Percentiles rank a stretch among this genome's conserved stretches.
phyloP scores from a whole-genome alignment of 129 eudicot genomes.

The Artemisia annua region DNA sequence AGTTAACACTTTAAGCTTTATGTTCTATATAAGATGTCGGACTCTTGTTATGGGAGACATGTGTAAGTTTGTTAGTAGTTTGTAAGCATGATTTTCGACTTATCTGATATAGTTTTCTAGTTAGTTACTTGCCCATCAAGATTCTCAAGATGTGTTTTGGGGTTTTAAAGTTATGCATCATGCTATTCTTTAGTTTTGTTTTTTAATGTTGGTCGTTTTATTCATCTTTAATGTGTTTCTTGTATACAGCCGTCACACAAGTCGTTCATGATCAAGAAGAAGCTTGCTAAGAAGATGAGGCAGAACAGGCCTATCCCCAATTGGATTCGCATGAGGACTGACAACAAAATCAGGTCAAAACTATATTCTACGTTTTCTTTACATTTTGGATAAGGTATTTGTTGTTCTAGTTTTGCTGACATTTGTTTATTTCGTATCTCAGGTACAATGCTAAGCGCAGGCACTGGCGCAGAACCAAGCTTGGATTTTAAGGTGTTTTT shows the following conservation, averaged over 20 bases:
- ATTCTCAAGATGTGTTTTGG: too few species aligned
- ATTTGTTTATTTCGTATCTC: background rate
- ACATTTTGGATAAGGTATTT: background rate
- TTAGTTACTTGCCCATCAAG: background rate
- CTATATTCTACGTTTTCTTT: background rate
- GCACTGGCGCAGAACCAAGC: constrained; percentile 96
- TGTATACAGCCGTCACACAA: constrained; percentile 80
- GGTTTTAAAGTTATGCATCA: too few species aligned
- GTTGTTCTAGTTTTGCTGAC: background rate
- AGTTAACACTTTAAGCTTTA: too few species aligned
- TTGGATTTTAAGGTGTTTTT: constrained; percentile 62
- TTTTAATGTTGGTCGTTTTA: background rate
- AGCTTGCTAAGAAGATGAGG: constrained; percentile 91
- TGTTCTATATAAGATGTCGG: too few species aligned
- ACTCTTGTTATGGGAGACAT: too few species aligned
- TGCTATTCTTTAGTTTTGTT: background rate
- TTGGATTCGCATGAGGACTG: constrained; percentile 86
- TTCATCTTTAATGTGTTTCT: background rate
- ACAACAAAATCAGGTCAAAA: constrained; percentile 67
- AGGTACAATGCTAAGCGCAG: constrained; percentile 94
- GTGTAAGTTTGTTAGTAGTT: too few species aligned
- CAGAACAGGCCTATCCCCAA: constrained; percentile 83
- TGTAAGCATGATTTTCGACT: too few species aligned
- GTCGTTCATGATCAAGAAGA: constrained; percentile 80
- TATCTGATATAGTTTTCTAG: background rate